A percentile compares a stretch with the other conserved stretches of the same genome.
phyloP scores from a whole-genome alignment of 768 basidiomycete genomes.

The Trametes gibbosa region DNA sequence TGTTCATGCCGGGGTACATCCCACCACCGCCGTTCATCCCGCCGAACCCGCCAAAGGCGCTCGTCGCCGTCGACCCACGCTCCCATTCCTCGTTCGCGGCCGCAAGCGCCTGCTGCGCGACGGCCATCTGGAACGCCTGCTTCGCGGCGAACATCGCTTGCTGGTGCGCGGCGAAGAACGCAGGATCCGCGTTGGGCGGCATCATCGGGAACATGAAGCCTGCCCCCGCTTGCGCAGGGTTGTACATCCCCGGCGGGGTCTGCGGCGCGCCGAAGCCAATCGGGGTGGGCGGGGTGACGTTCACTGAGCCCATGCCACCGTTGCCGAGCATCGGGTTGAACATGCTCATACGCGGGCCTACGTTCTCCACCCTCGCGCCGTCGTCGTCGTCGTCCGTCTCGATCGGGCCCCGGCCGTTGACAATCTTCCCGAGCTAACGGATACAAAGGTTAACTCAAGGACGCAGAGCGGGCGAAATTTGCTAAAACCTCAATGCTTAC shows the following conservation, averaged over 20 bases:
- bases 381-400: constrained; percentile 38
- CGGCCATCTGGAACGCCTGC: constrained; percentile 86
- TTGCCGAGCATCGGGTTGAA: constrained; percentile 31
- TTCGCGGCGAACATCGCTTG: constrained; percentile 86
- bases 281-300: constrained; percentile 23
- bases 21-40: constrained; percentile 28
- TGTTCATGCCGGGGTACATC: constrained; percentile 23
- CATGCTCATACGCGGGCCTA: constrained; percentile 37
- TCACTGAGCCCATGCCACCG: constrained; percentile 14
- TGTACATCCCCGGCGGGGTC: constrained; percentile 34
- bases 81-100: constrained; percentile 93
- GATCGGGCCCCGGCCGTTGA: constrained; percentile 71
- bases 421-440: constrained; percentile 79
- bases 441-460: not conserved
- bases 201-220: constrained; percentile 26
- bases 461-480: not conserved
- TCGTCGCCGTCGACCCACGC: constrained; percentile 55
- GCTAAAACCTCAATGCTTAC: constrained; percentile 39
- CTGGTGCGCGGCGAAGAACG: constrained; percentile 73
- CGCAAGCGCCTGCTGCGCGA: constrained; percentile 87
- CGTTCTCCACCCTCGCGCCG: constrained; percentile 26
- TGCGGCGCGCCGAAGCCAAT: constrained; percentile 16
- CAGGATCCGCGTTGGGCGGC: constrained; percentile 49
- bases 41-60: constrained; percentile 31
- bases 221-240: constrained; percentile 15